Percentiles rank a stretch among this genome's conserved stretches.
Conservation (phyloP, 2,329 filamentous ascomycete genomes). For the Venturia oleaginea region DNA sequence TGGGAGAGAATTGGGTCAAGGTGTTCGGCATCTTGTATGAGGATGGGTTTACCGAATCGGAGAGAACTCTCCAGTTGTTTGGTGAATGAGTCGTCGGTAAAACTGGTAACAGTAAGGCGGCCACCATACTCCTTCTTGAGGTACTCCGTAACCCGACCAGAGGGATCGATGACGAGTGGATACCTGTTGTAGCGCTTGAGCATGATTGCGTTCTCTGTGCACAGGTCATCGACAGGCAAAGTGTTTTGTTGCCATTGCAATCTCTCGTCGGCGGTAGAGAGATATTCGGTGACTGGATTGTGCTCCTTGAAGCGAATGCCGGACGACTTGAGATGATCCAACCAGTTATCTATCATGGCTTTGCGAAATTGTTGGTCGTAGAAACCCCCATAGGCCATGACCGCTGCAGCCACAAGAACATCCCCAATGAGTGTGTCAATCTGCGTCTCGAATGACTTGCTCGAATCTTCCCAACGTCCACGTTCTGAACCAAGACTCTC, state of each 20-base stretch:
- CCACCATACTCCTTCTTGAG: constrained; percentile 91
- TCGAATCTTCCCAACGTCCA: constrained; percentile 89
- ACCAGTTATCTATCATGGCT: constrained; percentile 95
- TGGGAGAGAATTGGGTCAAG: constrained; percentile 96
- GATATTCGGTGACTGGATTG: constrained; percentile 90
- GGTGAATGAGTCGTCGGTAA: constrained; percentile 94
- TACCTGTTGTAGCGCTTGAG: constrained; percentile 97
- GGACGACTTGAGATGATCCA: constrained; percentile 85
- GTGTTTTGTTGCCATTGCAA: constrained; percentile 91
- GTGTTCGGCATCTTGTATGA: constrained; percentile 97
- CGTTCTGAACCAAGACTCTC: constrained; percentile 93
- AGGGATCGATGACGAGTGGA: constrained; percentile 95
- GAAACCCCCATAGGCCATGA: constrained; percentile 91
- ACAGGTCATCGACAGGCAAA: constrained; percentile 90
- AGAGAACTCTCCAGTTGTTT: constrained; percentile 96
- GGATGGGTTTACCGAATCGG: constrained; percentile 94
- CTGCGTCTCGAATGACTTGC: constrained; percentile 95
- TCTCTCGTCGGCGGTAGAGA: constrained; percentile 92
- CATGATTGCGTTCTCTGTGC: constrained; percentile 97
- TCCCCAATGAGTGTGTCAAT: constrained; percentile 95
- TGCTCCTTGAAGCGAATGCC: constrained; percentile 87
- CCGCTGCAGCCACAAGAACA: constrained; percentile 90
- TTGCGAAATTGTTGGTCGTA: constrained; percentile 98
- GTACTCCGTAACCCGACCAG: constrained; percentile 89
- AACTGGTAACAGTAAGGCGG: constrained; percentile 90